Conservation (phyloP, 129 eudicot species). For the Lonicera japonica region DNA sequence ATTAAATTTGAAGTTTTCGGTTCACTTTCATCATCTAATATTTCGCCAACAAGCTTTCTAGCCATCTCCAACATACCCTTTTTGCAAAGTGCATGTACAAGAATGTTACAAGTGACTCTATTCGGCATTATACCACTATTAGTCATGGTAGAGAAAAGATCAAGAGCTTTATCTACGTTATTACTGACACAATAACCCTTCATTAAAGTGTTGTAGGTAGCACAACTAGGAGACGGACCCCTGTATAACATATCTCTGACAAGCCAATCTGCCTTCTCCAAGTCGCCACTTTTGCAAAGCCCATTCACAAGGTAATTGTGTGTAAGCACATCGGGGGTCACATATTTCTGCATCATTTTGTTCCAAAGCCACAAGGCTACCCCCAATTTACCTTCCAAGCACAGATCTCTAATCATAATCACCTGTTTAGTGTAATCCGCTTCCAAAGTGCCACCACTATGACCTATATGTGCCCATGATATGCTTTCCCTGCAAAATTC, state of each 20-base stretch:
- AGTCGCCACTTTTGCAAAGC: constrained; percentile 50
- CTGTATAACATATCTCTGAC: constrained; percentile 41
- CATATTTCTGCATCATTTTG: constrained; percentile 42
- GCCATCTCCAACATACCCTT: constrained; percentile 48
- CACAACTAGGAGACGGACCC: constrained; percentile 78
- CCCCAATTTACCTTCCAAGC: constrained; percentile 59
- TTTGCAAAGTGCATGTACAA: constrained; percentile 67
- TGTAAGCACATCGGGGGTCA: constrained; percentile 52
- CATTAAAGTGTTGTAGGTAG: constrained; percentile 70
- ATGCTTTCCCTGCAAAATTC: constrained; percentile 53
- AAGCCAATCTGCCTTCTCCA: constrained; percentile 71
- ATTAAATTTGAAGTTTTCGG: constrained; percentile 28
- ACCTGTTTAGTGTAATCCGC: constrained; percentile 29
- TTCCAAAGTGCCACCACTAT: constrained; percentile 14
- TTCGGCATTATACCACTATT: constrained; percentile 50
- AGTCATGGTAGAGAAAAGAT: constrained; percentile 52
- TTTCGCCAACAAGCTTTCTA: constrained; percentile 41
- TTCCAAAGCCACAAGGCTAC: constrained; percentile 50
- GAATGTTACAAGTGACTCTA: constrained; percentile 58
- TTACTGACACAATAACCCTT: constrained; percentile 59
- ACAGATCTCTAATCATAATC: constrained; percentile 43
- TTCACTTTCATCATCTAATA: constrained; percentile 32
- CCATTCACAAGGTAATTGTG: constrained; percentile 73
- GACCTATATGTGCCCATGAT: constrained; percentile 28
- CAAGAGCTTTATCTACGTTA: constrained; percentile 59